A percentile compares a stretch with the other conserved stretches of the same genome.
phyloP scores from a whole-genome alignment of 1,284 basidiomycete species.

The Ceratobasidium sp. region DNA sequence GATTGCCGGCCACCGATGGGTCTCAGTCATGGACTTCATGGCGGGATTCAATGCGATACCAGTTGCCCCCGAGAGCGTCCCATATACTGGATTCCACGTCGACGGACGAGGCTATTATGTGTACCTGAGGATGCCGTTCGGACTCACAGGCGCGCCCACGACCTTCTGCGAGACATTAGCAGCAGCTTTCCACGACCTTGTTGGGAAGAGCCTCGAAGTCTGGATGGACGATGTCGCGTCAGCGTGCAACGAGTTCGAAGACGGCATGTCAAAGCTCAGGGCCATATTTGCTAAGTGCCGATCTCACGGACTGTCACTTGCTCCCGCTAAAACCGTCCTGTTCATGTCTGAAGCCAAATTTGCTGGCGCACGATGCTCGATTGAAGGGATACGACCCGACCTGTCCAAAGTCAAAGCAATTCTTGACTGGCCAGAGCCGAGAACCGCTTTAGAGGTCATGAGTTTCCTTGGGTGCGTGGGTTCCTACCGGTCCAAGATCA shows the following conservation, averaged over 20 bases:
- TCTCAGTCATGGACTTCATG: conserved; percentile 50
- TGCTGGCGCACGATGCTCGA: conserved; percentile 48
- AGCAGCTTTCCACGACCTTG: conserved; percentile 50
- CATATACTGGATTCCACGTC: conserved; percentile 52
- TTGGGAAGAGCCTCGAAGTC: conserved; percentile 55
- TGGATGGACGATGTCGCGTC: conserved; percentile 51
- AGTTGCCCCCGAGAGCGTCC: conserved; percentile 45
- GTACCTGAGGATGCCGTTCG: conserved; percentile 53
- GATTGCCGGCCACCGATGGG: conserved; percentile 48
- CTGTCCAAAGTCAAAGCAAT: conserved; percentile 50
- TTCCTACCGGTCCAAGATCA: conserved; percentile 47
- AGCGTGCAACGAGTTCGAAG: conserved; percentile 47
- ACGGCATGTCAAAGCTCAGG: conserved; percentile 43
- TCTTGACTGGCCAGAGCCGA: conserved; percentile 49
- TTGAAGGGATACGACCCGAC: conserved; percentile 48
- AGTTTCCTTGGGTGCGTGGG: conserved; percentile 47
- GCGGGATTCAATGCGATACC: conserved; percentile 51
- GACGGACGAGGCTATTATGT: conserved; percentile 52
- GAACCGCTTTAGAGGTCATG: conserved; percentile 44
- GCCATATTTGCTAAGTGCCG: conserved; percentile 42
- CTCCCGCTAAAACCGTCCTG: conserved; percentile 47
- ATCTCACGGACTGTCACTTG: conserved; percentile 47
- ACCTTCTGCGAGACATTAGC: conserved; percentile 52
- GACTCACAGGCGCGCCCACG: conserved; percentile 53
- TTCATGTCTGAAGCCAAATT: conserved; percentile 50